These are phyloP conservation scores for Chytriomyces confervae DNA, from an alignment of 192 early-diverging fungal genomes.

Conservation along the genomic window DNA sequence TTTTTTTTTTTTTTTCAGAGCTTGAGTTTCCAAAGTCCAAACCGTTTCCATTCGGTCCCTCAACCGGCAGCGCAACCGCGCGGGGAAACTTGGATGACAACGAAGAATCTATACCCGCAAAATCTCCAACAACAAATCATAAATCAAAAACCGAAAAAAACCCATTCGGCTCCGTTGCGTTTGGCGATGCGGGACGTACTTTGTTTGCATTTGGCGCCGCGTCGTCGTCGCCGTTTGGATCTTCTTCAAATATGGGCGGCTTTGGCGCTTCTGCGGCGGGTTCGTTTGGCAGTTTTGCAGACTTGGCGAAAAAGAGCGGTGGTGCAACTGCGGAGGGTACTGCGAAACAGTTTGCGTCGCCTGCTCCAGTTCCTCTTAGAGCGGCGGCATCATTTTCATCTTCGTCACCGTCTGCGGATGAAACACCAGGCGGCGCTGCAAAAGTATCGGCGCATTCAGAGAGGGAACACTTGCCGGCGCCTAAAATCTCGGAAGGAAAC, in stretches of 20 bases:
- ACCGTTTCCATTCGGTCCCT: not conserved
- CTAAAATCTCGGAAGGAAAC: too few species aligned
- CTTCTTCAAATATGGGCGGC: not conserved
- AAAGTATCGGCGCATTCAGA: too few species aligned
- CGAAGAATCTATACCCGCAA: not conserved
- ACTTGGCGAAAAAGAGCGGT: not conserved
- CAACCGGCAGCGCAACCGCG: not conserved
- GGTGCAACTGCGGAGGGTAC: not conserved
- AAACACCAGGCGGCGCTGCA: not conserved
- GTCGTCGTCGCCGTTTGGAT: not conserved
- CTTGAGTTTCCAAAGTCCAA: not conserved
- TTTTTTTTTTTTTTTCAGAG: not conserved
- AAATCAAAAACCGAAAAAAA: conserved; percentile 12
- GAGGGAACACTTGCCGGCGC: too few species aligned
- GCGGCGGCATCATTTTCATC: too few species aligned
- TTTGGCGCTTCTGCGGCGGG: conserved; percentile 8
- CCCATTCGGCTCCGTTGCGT: conserved; percentile 24
- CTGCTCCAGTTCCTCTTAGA: not conserved
- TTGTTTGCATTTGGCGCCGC: not conserved
- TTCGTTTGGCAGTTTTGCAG: not conserved
- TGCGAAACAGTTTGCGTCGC: not conserved
- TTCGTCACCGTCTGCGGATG: not conserved
- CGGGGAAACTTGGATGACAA: not conserved
- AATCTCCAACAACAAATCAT: not conserved
- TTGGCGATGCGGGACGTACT: conserved; percentile 24